Percentiles rank a stretch among this genome's conserved stretches.
These are phyloP conservation scores for Multifurca ochricompacta DNA, from an alignment of 768 basidiomycete genomes.

Conservation along the genomic window DNA sequence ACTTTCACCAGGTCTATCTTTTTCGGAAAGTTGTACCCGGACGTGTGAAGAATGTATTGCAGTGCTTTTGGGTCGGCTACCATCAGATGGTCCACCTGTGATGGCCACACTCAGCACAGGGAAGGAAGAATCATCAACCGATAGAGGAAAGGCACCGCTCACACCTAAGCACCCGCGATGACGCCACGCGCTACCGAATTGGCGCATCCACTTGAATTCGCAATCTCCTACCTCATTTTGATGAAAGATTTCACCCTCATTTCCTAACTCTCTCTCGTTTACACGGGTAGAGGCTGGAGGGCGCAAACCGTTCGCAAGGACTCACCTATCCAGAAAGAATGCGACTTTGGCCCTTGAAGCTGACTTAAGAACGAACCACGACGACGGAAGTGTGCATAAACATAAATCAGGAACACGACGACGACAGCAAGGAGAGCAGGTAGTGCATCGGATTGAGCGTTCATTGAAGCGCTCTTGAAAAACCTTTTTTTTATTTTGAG, in stretches of 20 bases:
- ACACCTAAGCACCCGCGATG: constrained; percentile 20
- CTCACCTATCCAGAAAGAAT: constrained; percentile 13
- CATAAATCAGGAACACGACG: neutral
- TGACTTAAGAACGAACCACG: constrained; percentile 3
- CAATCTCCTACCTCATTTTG: constrained; percentile 25
- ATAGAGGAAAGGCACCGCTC: neutral
- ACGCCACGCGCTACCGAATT: constrained; percentile 16
- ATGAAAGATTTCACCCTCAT: constrained; percentile 19
- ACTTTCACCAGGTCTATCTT: constrained; percentile 11
- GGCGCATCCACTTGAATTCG: constrained; percentile 13
- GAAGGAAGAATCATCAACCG: neutral
- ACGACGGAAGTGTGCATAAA: neutral
- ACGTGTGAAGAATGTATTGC: constrained; percentile 26
- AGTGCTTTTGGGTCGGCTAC: constrained; percentile 19
- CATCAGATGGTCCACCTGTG: neutral
- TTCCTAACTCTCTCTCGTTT: constrained; percentile 23
- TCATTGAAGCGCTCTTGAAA: neutral
- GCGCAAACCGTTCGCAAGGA: too few relatives aligned
- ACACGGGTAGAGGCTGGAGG: too few relatives aligned
- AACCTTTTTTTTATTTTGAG: neutral
- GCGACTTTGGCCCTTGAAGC: neutral
- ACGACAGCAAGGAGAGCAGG: neutral
- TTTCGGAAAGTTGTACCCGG: constrained; percentile 25
- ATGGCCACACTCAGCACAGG: neutral
- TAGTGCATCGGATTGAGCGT: neutral